phyloP scores from a whole-genome alignment of 1,284 basidiomycete species.

The Lignosus rhinocerotis region DNA sequence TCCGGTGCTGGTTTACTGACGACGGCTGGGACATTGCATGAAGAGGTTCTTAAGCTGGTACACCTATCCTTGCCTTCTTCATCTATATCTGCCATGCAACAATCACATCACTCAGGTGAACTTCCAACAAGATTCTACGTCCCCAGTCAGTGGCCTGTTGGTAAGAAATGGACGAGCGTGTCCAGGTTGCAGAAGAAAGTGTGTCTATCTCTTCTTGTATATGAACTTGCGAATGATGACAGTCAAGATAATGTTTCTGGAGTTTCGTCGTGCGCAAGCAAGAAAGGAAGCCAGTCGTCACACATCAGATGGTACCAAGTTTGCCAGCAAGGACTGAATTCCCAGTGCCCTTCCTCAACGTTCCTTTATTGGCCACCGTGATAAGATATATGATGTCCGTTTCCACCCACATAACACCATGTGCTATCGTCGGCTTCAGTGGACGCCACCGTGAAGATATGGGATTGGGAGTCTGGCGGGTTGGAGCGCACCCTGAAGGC shows the following conservation, averaged over 20 bases:
- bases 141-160: background rate
- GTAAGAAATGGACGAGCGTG: background rate
- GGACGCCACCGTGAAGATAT: constrained; percentile 51
- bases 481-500: constrained; percentile 75
- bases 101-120: background rate
- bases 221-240: too few relatives aligned
- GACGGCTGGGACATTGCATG: background rate
- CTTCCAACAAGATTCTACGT: background rate
- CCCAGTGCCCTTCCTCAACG: background rate
- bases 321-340: background rate
- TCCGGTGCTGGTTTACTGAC: background rate
- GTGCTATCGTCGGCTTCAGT: background rate
- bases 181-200: background rate
- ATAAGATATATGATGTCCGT: background rate
- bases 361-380: background rate
- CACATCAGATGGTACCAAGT: background rate
- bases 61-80: background rate
- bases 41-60: background rate
- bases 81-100: background rate
- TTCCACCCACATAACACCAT: background rate
- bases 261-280: background rate
- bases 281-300: background rate
- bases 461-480: constrained; percentile 81
- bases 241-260: too few relatives aligned
- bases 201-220: too few relatives aligned